phyloP scores from a whole-genome alignment of 495 filamentous ascomycete species.

The Cercophora scortea region DNA sequence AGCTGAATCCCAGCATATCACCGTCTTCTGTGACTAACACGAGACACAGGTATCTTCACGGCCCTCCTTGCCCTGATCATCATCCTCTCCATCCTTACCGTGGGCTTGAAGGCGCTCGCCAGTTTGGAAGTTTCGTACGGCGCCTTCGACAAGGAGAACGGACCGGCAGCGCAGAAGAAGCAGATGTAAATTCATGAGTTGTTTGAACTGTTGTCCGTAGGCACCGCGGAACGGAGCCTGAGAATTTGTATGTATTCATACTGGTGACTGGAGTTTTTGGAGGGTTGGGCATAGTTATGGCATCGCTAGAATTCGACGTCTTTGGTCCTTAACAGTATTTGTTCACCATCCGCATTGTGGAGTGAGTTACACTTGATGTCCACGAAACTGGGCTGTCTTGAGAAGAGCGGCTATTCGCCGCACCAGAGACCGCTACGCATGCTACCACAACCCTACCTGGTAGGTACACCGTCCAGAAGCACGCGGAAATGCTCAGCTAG shows the following conservation, averaged over 20 bases:
- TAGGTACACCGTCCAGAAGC: too few relatives aligned
- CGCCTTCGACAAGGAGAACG: slow-evolving; percentile 94
- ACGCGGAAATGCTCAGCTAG: too few relatives aligned
- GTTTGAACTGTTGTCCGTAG: not conserved
- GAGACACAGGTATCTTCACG: slow-evolving; percentile 59
- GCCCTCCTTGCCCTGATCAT: slow-evolving; percentile 54
- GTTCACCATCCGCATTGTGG: too few relatives aligned
- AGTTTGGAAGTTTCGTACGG: slow-evolving; percentile 85
- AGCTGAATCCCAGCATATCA: too few relatives aligned
- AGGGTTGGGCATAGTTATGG: slow-evolving; percentile 7
- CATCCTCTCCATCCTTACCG: slow-evolving; percentile 66
- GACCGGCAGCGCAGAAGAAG: slow-evolving; percentile 79
- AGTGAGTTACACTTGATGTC: too few relatives aligned
- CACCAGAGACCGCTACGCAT: too few relatives aligned
- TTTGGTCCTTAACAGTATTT: not conserved
- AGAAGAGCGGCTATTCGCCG: too few relatives aligned
- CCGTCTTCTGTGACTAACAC: not conserved
- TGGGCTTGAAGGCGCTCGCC: slow-evolving; percentile 64
- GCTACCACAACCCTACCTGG: too few relatives aligned
- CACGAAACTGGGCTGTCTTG: too few relatives aligned
- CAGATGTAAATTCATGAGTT: slow-evolving; percentile 23
- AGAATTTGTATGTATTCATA: not conserved
- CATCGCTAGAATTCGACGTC: not conserved
- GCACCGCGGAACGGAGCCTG: not conserved
- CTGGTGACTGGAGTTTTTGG: slow-evolving; percentile 14